Conservation (phyloP, 140 eudicot species). For the Bidens hawaiensis region DNA sequence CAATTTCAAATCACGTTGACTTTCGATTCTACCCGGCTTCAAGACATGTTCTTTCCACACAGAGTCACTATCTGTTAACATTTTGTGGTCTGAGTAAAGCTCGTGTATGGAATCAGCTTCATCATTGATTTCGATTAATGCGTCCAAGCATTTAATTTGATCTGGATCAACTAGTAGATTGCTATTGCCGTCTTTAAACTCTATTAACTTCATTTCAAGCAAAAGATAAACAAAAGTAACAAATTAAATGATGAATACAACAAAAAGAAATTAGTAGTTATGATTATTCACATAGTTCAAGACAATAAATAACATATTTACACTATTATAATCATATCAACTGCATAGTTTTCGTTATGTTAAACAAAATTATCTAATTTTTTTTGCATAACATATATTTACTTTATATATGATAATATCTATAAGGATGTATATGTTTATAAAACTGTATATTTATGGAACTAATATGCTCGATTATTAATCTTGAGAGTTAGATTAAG, state of each 20-base stretch:
- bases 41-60: neutral
- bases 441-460: too few species aligned
- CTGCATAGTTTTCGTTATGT: too few species aligned
- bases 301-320: neutral
- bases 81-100: slow-evolving; percentile 49
- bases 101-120: slow-evolving; percentile 75
- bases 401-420: too few species aligned
- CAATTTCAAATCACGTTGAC: slow-evolving; percentile 56
- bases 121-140: slow-evolving; percentile 50
- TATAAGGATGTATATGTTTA: too few species aligned
- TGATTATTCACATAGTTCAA: neutral
- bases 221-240: neutral
- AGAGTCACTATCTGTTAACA: slow-evolving; percentile 37
- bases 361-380: too few species aligned
- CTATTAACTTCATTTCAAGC: slow-evolving; percentile 53
- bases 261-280: neutral
- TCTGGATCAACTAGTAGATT: slow-evolving; percentile 59
- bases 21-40: slow-evolving; percentile 40
- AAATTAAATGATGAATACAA: neutral
- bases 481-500: neutral
- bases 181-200: slow-evolving; percentile 63
- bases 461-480: neutral
- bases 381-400: too few species aligned
- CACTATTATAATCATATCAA: neutral
- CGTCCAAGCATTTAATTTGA: slow-evolving; percentile 48